Conservation (phyloP, 139 green algal genomes). For the Picochlorum sp. region DNA sequence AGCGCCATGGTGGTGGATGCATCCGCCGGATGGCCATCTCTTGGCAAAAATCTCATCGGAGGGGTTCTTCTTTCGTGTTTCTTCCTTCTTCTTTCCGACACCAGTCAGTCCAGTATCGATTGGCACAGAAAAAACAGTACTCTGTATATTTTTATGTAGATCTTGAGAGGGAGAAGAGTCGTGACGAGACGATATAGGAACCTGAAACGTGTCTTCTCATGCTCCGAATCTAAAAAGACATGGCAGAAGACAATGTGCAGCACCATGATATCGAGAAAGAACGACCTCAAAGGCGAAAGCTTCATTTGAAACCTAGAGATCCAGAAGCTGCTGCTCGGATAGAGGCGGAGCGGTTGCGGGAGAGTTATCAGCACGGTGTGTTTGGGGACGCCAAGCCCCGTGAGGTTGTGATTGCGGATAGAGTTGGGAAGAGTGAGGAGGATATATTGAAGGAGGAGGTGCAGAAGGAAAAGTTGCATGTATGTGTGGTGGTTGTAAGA, state of each 20-base stretch:
- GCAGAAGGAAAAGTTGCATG: constrained; percentile 51
- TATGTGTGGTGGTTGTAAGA: constrained; percentile 4
- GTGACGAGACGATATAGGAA: too few relatives aligned
- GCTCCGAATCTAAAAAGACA: too few relatives aligned
- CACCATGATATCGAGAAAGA: background rate
- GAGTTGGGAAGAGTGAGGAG: constrained; percentile 57
- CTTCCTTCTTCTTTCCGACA: too few relatives aligned
- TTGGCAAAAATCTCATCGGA: too few relatives aligned
- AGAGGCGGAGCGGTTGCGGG: constrained; percentile 15
- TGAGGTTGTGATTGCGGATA: constrained; percentile 49
- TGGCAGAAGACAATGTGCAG: background rate
- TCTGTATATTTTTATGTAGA: too few relatives aligned
- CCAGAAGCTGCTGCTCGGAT: constrained; percentile 14
- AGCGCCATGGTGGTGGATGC: too few relatives aligned
- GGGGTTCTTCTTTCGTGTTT: too few relatives aligned
- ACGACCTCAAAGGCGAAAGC: constrained; percentile 5
- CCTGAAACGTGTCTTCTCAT: too few relatives aligned
- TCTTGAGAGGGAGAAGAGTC: too few relatives aligned
- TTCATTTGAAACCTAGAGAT: constrained; percentile 27
- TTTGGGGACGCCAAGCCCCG: constrained; percentile 68
- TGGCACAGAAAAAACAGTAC: too few relatives aligned
- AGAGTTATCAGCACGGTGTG: constrained; percentile 35
- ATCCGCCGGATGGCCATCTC: too few relatives aligned
- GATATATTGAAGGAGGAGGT: constrained; percentile 64
- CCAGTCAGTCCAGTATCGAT: too few relatives aligned